Conservation (phyloP, 1,139 yeast genomes). For the Hanseniaspora uvarum region DNA sequence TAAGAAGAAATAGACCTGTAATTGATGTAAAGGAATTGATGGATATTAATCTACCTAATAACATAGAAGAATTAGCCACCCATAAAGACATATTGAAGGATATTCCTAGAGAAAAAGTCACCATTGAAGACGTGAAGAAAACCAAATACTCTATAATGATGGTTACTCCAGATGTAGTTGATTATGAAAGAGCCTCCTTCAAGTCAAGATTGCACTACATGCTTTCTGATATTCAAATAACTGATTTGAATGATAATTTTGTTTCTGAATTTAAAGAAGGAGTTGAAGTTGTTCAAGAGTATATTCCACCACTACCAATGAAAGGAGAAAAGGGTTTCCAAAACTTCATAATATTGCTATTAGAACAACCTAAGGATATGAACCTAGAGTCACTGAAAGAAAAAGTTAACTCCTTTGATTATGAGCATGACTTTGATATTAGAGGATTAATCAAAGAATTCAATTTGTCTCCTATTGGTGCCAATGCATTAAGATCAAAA, state of each 20-base stretch:
- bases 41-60: constrained; percentile 4
- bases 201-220: constrained; percentile 72
- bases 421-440: constrained; percentile 44
- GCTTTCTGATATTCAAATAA: constrained; percentile 53
- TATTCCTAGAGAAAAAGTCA: neutral
- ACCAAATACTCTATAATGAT: constrained; percentile 62
- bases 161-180: constrained; percentile 90
- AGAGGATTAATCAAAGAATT: constrained; percentile 51
- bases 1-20: constrained; percentile 9
- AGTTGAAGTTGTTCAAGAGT: constrained; percentile 44
- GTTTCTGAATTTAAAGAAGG: constrained; percentile 43
- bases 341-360: constrained; percentile 83
- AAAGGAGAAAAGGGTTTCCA: constrained; percentile 65
- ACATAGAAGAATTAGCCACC: neutral
- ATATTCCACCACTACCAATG: constrained; percentile 80
- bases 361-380: constrained; percentile 45
- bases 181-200: constrained; percentile 56
- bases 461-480: constrained; percentile 67
- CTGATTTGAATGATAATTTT: constrained; percentile 38
- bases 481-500: constrained; percentile 79
- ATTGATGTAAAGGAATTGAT: neutral
- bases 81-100: neutral
- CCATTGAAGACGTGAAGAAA: constrained; percentile 22
- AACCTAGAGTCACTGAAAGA: neutral
- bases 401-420: constrained; percentile 30